phyloP scores from a whole-genome alignment of 805 yeast species.

The Ogataea pignaliae region DNA sequence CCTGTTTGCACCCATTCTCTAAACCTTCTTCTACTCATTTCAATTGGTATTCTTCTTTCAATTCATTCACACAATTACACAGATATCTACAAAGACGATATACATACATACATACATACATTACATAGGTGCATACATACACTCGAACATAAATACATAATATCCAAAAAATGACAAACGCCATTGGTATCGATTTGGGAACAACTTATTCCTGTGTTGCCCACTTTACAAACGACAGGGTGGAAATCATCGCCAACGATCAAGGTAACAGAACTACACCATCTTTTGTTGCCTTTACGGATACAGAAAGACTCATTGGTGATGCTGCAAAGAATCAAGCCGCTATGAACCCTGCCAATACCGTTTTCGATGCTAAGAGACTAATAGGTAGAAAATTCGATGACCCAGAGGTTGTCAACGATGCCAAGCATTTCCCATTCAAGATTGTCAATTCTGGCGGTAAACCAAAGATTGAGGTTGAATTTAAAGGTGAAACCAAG shows the following conservation, averaged over 20 bases:
- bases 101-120: too few relatives aligned
- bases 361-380: conserved; percentile 90
- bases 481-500: conserved; percentile 91
- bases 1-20: too few relatives aligned
- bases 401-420: conserved; percentile 79
- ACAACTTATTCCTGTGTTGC: conserved; percentile 98
- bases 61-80: too few relatives aligned
- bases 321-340: conserved; percentile 99
- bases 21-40: too few relatives aligned
- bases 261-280: conserved; percentile 99
- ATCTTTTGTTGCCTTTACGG: conserved; percentile 94
- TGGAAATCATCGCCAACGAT: conserved; percentile 93
- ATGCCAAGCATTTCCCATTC: conserved; percentile 91
- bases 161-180: conserved; percentile 41
- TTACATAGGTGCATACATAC: too few relatives aligned
- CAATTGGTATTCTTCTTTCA: too few relatives aligned
- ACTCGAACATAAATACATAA: too few relatives aligned
- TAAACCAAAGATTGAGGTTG: conserved; percentile 87
- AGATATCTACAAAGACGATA: too few relatives aligned
- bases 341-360: conserved; percentile 86
- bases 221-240: conserved; percentile 51
- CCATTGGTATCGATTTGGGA: conserved; percentile 83
- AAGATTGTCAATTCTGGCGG: conserved; percentile 75
- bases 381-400: conserved; percentile 86
- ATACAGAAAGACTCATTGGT: conserved; percentile 91